Base-by-base conservation (phyloP, 768 basidiomycete genomes). In the Pleurotus salmoneostramineus region DNA sequence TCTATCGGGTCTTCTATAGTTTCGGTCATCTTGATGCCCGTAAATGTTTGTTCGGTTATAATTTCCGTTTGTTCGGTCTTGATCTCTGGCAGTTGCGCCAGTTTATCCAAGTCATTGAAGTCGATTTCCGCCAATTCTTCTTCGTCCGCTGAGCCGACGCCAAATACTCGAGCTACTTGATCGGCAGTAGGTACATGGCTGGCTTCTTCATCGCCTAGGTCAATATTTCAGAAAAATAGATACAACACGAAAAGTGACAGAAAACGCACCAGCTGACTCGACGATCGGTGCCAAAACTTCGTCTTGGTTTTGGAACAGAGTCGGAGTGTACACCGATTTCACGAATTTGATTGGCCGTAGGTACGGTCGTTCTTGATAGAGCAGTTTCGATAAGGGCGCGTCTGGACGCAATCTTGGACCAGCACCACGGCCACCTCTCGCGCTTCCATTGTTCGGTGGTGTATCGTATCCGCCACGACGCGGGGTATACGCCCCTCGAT, bases 331-430 rank as follows among this genome's bases (percentile, higher is more conserved):
- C 8, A 77, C 73, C 0, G 87, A 83, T 14, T 75, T 83, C 10
- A 93, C 88, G 62, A 93, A 93, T 10, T 71, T 71, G 61, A 93
- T 73, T 0, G 90, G 91, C n/a, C 75, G 74, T 14, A 92, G 73
- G 0, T 84, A 72, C 1, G 88, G 89, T 32, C 90, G 72, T 40
- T 83, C 80, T 27, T 78, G 70, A 58, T 81, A 76, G 6, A 89
- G 72, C 44, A 86, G 64, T 21, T 73, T 77, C 1, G 87, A 88
- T 14, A 88, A 71, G 3, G 85, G 73, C 2, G 78, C 77, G 47
- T 78, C 74, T n/a, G 68, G 63, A 8, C 71, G 67, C 15, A 72
- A 60, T 63, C 70, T 74, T 36, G 68, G 69, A 11, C 65, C 67
- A 7, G 70, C 66, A 8, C 70, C 68, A 2, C 66, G 70, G 3